phyloP scores from a whole-genome alignment of 108 stramenopile species.

The Skeletonema menzelii region DNA sequence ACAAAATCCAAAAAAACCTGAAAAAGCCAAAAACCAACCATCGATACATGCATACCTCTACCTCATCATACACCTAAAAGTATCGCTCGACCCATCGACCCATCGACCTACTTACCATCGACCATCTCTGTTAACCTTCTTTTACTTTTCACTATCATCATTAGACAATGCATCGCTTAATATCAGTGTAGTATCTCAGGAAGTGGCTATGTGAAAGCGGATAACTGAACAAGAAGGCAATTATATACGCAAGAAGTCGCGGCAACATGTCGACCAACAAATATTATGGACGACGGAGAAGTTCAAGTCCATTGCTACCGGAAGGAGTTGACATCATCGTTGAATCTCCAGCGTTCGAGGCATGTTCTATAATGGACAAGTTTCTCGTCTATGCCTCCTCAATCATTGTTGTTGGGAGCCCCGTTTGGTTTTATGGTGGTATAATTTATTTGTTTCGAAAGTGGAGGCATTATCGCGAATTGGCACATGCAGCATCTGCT shows the following conservation, averaged over 20 bases:
- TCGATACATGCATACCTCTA: no score
- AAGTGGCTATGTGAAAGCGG: no score
- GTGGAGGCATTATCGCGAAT: conserved; percentile 35
- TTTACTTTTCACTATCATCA: no score
- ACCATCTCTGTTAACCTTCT: no score
- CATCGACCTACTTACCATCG: no score
- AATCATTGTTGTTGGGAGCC: conserved; percentile 40
- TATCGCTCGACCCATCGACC: no score
- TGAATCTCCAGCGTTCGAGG: conserved; percentile 32
- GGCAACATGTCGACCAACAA: background rate
- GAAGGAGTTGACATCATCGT: conserved; percentile 36
- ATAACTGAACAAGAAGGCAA: no score
- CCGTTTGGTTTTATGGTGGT: conserved; percentile 48
- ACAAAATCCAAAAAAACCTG: no score
- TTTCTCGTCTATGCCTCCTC: conserved; percentile 43
- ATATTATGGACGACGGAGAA: background rate
- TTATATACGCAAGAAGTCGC: background rate
- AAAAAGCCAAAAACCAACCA: no score
- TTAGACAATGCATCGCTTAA: no score
- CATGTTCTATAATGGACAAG: conserved; percentile 35
- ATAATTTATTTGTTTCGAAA: conserved; percentile 34
- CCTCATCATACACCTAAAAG: no score
- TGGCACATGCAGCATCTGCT: conserved; percentile 9
- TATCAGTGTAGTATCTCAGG: no score
- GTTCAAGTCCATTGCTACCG: conserved; percentile 28